A percentile compares a stretch with the other conserved stretches of the same genome.
Evolutionary conservation across 1,139 yeast genomes (phyloP).

Genomic region (Yamadazyma spencermartinsiae): DNA sequence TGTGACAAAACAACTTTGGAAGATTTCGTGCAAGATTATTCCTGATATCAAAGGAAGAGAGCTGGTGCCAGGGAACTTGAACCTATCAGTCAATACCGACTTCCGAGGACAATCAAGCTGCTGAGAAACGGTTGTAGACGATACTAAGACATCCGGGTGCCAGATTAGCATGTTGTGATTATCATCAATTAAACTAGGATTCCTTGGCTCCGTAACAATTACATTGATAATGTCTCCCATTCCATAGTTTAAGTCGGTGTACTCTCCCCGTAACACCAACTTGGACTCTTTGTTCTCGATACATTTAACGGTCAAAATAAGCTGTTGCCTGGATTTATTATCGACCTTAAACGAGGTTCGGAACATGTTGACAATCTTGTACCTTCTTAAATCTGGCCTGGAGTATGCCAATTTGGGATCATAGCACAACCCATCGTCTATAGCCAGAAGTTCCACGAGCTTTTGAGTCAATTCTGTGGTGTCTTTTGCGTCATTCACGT

Average conservation of each 20-base stretch:
- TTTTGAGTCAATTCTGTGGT: conserved; percentile 9
- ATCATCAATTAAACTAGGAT: conserved; percentile 52
- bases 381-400: conserved; percentile 51
- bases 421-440: conserved; percentile 7
- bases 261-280: conserved; percentile 50
- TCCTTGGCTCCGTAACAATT: conserved; percentile 44
- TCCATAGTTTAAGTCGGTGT: conserved; percentile 43
- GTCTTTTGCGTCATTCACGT: conserved; percentile 1
- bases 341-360: conserved; percentile 32
- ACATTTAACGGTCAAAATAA: conserved; percentile 50
- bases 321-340: conserved; percentile 39
- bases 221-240: conserved; percentile 61
- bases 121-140: conserved; percentile 82
- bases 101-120: conserved; percentile 73
- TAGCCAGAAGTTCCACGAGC: conserved; percentile 5
- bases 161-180: conserved; percentile 64
- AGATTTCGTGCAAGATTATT: conserved; percentile 71
- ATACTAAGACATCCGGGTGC: conserved; percentile 79
- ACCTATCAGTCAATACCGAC: conserved; percentile 58
- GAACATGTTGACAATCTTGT: conserved; percentile 42
- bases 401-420: conserved; percentile 43
- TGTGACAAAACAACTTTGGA: conserved; percentile 63
- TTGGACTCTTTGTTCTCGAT: conserved; percentile 30
- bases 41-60: conserved; percentile 72
- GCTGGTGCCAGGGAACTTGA: conserved; percentile 56